These are phyloP conservation scores for Capsicum pubescens DNA, from an alignment of 257 asterid species.

Conservation along the genomic window DNA sequence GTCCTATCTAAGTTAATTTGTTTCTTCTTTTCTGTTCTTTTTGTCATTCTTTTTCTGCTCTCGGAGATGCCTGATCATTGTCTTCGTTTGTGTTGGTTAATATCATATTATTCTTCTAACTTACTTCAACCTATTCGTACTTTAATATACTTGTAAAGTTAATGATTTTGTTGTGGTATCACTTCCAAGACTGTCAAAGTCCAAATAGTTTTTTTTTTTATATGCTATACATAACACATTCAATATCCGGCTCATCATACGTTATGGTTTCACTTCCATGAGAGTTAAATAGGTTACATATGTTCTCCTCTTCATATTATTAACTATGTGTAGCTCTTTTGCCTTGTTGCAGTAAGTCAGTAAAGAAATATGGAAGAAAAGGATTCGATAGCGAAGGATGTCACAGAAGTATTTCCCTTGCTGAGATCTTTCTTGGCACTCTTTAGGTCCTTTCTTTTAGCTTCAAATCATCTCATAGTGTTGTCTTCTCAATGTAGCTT, in stretches of 20 bases:
- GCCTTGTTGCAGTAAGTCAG: slow-evolving; percentile 32
- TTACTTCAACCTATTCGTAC: neutral
- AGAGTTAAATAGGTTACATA: neutral
- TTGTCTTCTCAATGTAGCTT: slow-evolving; percentile 29
- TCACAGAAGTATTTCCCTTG: slow-evolving; percentile 44
- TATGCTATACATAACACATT: neutral
- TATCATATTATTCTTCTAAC: neutral
- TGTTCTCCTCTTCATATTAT: neutral
- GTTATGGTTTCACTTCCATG: neutral
- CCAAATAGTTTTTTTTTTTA: neutral
- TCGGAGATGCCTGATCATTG: neutral
- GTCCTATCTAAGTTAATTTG: neutral
- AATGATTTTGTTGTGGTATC: neutral
- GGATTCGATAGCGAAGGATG: slow-evolving; percentile 43
- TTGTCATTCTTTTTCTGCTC: neutral
- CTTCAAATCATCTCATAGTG: neutral
- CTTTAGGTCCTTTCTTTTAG: neutral
- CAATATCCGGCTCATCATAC: neutral
- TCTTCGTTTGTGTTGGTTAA: neutral
- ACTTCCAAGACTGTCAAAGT: neutral
- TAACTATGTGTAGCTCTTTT: slow-evolving; percentile 6
- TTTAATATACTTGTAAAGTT: neutral
- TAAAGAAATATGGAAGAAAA: slow-evolving; percentile 38
- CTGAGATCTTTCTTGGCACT: neutral
- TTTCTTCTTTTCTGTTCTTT: neutral